These are phyloP conservation scores for Hydnomerulius pinastri DNA, from an alignment of 768 basidiomycete genomes.

Conservation along the genomic window DNA sequence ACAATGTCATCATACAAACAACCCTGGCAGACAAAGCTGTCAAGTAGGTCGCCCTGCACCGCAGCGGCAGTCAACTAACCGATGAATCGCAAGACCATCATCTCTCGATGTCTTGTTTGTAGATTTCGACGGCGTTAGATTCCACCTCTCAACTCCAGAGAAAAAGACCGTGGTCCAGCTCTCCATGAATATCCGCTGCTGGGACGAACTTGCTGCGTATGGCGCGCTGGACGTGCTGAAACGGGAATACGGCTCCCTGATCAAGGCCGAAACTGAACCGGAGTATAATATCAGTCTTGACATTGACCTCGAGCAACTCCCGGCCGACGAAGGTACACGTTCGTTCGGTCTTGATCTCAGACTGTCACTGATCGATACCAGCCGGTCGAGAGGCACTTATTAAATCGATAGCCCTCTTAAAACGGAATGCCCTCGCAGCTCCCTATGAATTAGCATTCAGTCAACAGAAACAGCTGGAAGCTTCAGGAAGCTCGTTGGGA, in stretches of 20 bases:
- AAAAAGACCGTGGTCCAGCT: conserved; percentile 80
- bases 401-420: conserved; percentile 79
- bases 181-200: conserved; percentile 97
- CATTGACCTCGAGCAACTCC: conserved; percentile 86
- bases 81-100: conserved; percentile 63
- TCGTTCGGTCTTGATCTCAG: not conserved
- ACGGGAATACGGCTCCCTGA: conserved; percentile 78
- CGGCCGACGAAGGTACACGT: conserved; percentile 71
- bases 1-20: conserved; percentile 91
- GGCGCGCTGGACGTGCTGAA: conserved; percentile 80
- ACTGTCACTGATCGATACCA: conserved; percentile 33
- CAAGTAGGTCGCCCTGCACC: conserved; percentile 57
- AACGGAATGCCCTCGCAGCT: conserved; percentile 91
- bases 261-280: conserved; percentile 70
- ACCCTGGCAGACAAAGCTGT: conserved; percentile 83
- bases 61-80: too few relatives aligned
- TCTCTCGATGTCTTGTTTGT: conserved; percentile 95
- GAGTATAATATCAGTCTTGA: conserved; percentile 88
- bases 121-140: conserved; percentile 96
- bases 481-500: conserved; percentile 63
- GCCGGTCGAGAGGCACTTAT: conserved; percentile 82
- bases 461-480: conserved; percentile 81
- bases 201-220: conserved; percentile 88
- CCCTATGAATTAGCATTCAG: conserved; percentile 91
- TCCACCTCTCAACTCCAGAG: conserved; percentile 87